Base-by-base conservation (phyloP, 164 flowering plant genomes). In the Protea cynaroides region DNA sequence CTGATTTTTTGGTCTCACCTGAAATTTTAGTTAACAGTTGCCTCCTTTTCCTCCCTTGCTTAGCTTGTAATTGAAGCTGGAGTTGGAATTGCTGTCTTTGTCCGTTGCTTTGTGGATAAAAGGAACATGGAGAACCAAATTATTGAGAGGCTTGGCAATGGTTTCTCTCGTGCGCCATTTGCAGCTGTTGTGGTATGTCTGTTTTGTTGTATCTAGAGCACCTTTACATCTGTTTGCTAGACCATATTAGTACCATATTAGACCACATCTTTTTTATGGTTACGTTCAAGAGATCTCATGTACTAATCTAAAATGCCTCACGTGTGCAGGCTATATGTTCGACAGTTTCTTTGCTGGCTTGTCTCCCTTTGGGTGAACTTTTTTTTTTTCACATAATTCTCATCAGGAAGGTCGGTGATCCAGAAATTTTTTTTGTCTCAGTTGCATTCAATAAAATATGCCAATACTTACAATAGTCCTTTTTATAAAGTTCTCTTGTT, bases 351-450 rank as follows among this genome's bases (percentile, higher is more conserved):
- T 55, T 92, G 56, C 78, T 89, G 58, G 97, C 99, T 37, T 84
- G 93, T 77, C 70, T 90, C 57, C 99, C 97, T 58, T 61, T 95
- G 75, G 86, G 89, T 38, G 97, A 95, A 81, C 94, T 95, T 50
- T 88, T 95, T 87, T 89, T 92, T 76, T 95, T 95, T 81, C 99
- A 95, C 81, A 80, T 92, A 78, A 81, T 95, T 66, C 77, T 95
- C 52, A 95, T 95, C 6, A 81, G 84, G 76, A 95, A 95, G 99
- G 99, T 94, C 15, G 46, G 79, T 61, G 56, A 13, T 5, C 29
- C 4, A 18, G 52, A 52, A 56, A 14, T 51, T 44, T 52, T 44
- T 52, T 59, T 53, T 18, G 7, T 19, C 21, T 37, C 23, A 37
- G 22, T 49, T 46, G 13, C 52, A 49, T 40, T 9, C 11, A 53